phyloP scores from a whole-genome alignment of 176 grass and related monocot genomes.

The Rhynchospora pubera region DNA sequence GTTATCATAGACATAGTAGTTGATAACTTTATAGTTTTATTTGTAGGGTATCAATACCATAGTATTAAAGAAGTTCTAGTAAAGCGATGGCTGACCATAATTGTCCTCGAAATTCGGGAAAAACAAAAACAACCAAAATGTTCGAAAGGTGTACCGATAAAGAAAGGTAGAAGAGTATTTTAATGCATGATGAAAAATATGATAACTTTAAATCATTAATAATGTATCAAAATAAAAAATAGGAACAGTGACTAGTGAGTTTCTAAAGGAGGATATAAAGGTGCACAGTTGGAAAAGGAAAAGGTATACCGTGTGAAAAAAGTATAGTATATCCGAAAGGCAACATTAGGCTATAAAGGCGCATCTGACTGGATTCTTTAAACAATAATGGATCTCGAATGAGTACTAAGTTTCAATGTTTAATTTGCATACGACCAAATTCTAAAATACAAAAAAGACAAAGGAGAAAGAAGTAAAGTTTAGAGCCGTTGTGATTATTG shows the following conservation, averaged over 20 bases:
- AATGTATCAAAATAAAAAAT: not conserved
- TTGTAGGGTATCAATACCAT: not conserved
- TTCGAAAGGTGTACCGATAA: not conserved
- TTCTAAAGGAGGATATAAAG: slow-evolving; percentile 8
- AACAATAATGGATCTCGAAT: not conserved
- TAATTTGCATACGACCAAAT: not conserved
- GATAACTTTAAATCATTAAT: not conserved
- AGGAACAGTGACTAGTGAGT: not conserved
- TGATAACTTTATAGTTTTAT: not conserved
- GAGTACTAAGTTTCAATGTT: not conserved
- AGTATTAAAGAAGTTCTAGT: not conserved
- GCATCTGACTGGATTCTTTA: not conserved
- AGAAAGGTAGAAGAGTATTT: not conserved
- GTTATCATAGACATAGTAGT: not conserved
- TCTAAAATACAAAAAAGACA: not conserved
- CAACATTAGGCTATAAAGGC: slow-evolving; percentile 2
- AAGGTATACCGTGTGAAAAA: slow-evolving; percentile 1
- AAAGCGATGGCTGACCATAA: no score
- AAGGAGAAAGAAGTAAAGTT: not conserved
- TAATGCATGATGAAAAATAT: not conserved
- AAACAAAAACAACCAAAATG: not conserved
- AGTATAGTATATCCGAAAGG: slow-evolving; percentile 6
- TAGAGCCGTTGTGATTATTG: slow-evolving; percentile 13
- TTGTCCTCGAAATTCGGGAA: no score
- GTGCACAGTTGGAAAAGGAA: not conserved